Evolutionary conservation across 1,284 basidiomycete genomes (phyloP), one percentile per base, ranked within the genome.

Genomic region (Trichosporon ovoides): DNA sequence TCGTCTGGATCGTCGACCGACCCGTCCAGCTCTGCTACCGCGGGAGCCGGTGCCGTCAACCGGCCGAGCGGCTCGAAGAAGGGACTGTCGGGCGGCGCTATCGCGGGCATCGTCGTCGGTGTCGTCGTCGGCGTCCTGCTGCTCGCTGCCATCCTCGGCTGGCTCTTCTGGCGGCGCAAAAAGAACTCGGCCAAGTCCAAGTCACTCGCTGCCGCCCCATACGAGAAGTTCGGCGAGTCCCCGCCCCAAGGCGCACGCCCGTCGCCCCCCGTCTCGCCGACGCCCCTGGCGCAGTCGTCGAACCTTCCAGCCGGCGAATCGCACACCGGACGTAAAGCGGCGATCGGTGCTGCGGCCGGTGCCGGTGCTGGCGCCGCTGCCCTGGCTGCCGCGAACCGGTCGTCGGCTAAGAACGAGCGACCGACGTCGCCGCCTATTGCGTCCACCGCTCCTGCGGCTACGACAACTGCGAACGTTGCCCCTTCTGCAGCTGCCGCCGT

Each of bases 101-200:
- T 75, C 24, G 76, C 75, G 6, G 75, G 75, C 14, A 71, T 75
- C 18, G 69, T 76, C 36, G 72, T 75, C 10, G 65, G 68, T 36
- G 68, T 76, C 12, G 50, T 77, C 5, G 73, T 65, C 16, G 73
- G 70, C 18, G 55, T 76, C 5, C 34, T 43, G 49, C 60, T 72
- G 68, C 57, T 75, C 33, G 63, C 72, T 33, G 64, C 52, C 7
- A 59, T 75, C 33, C 4, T 73, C 40, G 57, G 70, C 6, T 58
- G 68, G 19, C 50, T 70, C 49, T 64, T 64, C 46, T 60, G 63
- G 18, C 66, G 69, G 18, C 65, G 70, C 34, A 54, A 56, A 43
- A 48, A 34, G 52, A 51, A 51, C 22, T 49, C 54, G n/a, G 24
- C 54, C 35, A 48, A 48, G 43, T 48, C 43, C 24, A 28, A 48